A percentile compares a stretch with the other conserved stretches of the same genome.
Evolutionary conservation across 805 yeast genomes (phyloP).

Genomic region (Pichia exigua): DNA sequence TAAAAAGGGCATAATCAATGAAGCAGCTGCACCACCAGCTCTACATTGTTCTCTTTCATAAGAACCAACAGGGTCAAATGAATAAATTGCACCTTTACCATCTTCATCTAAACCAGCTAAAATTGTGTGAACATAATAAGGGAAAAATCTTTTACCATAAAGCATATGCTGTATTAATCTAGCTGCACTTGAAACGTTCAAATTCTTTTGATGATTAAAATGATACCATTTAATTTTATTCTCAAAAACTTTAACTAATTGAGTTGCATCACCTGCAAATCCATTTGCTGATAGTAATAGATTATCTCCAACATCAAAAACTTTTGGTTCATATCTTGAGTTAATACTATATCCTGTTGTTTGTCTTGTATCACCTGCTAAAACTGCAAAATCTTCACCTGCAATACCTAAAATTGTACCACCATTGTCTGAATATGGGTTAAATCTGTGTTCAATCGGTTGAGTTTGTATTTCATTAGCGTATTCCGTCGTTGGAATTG

Average conservation of each 20-base stretch:
- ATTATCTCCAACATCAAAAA: slow-evolving; percentile 82
- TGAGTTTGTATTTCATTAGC: slow-evolving; percentile 41
- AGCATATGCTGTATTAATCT: slow-evolving; percentile 83
- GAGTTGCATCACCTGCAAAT: slow-evolving; percentile 90
- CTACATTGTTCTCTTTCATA: slow-evolving; percentile 96
- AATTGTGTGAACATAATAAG: slow-evolving; percentile 91
- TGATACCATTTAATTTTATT: slow-evolving; percentile 83
- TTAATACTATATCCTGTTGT: slow-evolving; percentile 91
- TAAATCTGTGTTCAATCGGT: slow-evolving; percentile 88
- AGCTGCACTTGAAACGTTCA: slow-evolving; percentile 71
- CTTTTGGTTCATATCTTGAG: slow-evolving; percentile 86
- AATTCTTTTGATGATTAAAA: slow-evolving; percentile 71
- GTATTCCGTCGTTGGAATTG: slow-evolving; percentile 42
- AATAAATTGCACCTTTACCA: slow-evolving; percentile 91
- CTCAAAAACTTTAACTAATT: slow-evolving; percentile 68
- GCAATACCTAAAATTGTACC: slow-evolving; percentile 97
- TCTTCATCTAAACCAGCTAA: slow-evolving; percentile 88
- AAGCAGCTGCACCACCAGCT: slow-evolving; percentile 97
- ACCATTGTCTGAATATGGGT: slow-evolving; percentile 92
- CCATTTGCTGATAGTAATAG: slow-evolving; percentile 90
- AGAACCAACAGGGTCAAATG: slow-evolving; percentile 97
- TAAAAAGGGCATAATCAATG: slow-evolving; percentile 92
- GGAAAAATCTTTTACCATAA: slow-evolving; percentile 92
- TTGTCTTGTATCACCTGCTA: slow-evolving; percentile 98
- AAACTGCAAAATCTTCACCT: slow-evolving; percentile 91